Evolutionary conservation across 176 grass and related monocot genomes (phyloP).

Genomic region (Puya raimondii): DNA sequence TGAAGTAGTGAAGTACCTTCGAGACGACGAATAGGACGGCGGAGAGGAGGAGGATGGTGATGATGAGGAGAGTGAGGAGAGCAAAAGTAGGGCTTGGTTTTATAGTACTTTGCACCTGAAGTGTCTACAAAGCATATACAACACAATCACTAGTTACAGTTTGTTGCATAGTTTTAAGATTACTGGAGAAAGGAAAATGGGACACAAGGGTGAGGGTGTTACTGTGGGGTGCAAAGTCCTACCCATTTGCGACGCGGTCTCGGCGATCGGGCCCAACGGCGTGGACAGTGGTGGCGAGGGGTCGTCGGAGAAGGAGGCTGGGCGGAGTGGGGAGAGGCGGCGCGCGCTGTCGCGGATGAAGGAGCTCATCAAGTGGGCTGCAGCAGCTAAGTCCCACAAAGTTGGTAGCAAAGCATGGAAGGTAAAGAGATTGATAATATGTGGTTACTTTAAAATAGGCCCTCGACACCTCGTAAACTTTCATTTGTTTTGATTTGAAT

Average conservation of each 20-base stretch:
- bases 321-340: slow-evolving; percentile 17
- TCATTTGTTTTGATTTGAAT: too few relatives aligned
- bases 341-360: slow-evolving; percentile 22
- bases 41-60: neutral
- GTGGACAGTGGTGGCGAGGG: slow-evolving; percentile 3
- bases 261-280: slow-evolving; percentile 8
- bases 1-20: neutral
- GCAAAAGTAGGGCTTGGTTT: neutral
- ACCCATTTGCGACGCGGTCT: slow-evolving; percentile 26
- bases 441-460: too few relatives aligned
- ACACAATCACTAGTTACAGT: too few relatives aligned
- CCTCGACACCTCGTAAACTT: too few relatives aligned
- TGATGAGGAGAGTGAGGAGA: neutral
- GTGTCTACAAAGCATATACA: too few relatives aligned
- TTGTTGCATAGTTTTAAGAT: neutral
- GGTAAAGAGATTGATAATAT: slow-evolving; percentile 6
- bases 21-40: too few relatives aligned
- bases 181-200: slow-evolving; percentile 3
- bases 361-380: slow-evolving; percentile 31
- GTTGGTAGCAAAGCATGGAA: slow-evolving; percentile 28
- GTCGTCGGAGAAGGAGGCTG: slow-evolving; percentile 9
- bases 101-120: neutral
- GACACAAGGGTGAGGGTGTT: slow-evolving; percentile 18
- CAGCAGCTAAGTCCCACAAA: slow-evolving; percentile 11
- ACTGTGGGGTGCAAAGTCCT: slow-evolving; percentile 35